Base-by-base conservation (phyloP, 164 flowering plant genomes). In the Magnolia sinica region DNA sequence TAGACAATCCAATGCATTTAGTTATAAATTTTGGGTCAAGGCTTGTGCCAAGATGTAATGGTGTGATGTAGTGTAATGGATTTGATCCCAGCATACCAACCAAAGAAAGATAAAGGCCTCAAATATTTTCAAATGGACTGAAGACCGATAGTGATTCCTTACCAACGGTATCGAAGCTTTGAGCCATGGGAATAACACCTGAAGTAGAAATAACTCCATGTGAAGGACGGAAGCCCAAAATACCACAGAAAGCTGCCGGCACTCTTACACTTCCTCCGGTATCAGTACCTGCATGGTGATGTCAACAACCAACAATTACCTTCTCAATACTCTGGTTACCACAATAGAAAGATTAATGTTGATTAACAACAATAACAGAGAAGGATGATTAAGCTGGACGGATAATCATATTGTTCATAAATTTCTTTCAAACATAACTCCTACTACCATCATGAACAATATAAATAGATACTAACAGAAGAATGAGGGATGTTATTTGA, bases 101-200 rank as follows among this genome's bases (percentile, higher is more conserved):
- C 22, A 65, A 23, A 65, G 23, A 10, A 65, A 24, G 16, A 65
- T 14, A 65, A 10, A 24, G 68, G 24, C 45, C 45, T 24, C 13
- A 65, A 23, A 22, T 20, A 65, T 22, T 23, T 65, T 65, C 65
- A 65, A 65, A 20, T 65, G 4, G 64, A 65, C 55, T 24, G 11
- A 52, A 72, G 64, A 22, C 63, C 9, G 52, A 64, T n/a, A 14
- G 1, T n/a, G n/a, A 29, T 27, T 76, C 67, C 88, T 87, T 82
- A 95, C 99, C 99, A 9, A 92, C 97, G 64, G 98, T 93, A 73
- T 95, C 99, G 73, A 95, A 90, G 83, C 95, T 95, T 75, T 95
- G 96, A 27, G 98, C 91, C 97, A 92, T 89, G 9, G 99, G 98
- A 82, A 84, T 82, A 55, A 96, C 95, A 70, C 96, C 96, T 68